These are phyloP conservation scores for Daldinia childiae DNA, from an alignment of 495 filamentous ascomycete genomes.

Conservation along the genomic window DNA sequence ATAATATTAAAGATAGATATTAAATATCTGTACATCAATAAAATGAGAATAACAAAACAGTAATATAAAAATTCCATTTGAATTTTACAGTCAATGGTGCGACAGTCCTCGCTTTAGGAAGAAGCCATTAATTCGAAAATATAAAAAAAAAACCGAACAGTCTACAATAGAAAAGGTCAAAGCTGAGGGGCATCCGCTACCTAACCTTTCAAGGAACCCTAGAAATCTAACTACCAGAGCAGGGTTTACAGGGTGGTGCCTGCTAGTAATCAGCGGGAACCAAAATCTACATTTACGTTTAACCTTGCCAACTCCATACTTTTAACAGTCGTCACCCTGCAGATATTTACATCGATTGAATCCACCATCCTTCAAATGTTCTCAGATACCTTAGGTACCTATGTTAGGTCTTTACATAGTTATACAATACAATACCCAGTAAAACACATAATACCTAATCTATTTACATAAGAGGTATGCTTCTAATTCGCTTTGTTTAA, in stretches of 20 bases:
- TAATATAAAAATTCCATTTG: background rate
- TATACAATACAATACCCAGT: too few relatives aligned
- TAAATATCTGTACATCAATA: background rate
- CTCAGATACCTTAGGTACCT: too few relatives aligned
- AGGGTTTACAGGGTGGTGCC: slow-evolving; percentile 19
- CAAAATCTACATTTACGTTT: slow-evolving; percentile 6
- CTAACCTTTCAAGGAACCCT: slow-evolving; percentile 11
- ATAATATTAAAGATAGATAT: background rate
- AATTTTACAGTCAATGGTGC: background rate
- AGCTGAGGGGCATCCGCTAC: slow-evolving; percentile 19
- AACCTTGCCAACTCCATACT: slow-evolving; percentile 6
- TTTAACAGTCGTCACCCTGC: slow-evolving; percentile 31
- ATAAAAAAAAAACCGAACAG: background rate
- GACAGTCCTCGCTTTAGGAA: background rate
- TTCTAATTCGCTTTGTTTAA: background rate
- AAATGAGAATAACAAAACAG: background rate
- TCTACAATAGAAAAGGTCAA: background rate
- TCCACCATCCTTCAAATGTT: background rate
- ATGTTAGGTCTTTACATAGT: too few relatives aligned
- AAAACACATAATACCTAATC: background rate
- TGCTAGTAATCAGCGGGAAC: slow-evolving; percentile 40
- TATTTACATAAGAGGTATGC: background rate
- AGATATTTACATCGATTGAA: slow-evolving; percentile 25
- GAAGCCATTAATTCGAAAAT: background rate
- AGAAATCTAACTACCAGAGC: slow-evolving; percentile 4